Percentiles rank a stretch among this genome's conserved stretches.
These are phyloP conservation scores for Meredithiella fracta DNA, from an alignment of 2,329 filamentous ascomycete genomes.

Conservation along the genomic window DNA sequence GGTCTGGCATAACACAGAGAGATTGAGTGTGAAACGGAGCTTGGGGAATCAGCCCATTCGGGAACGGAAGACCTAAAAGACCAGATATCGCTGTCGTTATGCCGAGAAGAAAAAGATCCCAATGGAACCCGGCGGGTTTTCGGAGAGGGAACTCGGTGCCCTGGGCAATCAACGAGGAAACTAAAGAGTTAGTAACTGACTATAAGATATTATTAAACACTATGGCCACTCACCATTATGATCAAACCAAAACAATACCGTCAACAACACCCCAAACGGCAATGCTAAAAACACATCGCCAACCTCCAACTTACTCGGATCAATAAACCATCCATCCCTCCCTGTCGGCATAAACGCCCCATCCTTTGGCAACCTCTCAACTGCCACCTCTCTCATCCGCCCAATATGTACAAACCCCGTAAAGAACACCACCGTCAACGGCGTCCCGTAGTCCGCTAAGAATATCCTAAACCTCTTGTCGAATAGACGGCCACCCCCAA, in stretches of 20 bases:
- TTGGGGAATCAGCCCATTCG: slow-evolving; percentile 70
- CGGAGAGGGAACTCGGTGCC: slow-evolving; percentile 67
- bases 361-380: slow-evolving; percentile 59
- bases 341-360: slow-evolving; percentile 64
- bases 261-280: slow-evolving; percentile 72
- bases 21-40: slow-evolving; percentile 69
- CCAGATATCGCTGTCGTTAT: slow-evolving; percentile 61
- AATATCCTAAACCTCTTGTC: slow-evolving; percentile 62
- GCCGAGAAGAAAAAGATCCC: slow-evolving; percentile 69
- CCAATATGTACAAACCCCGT: slow-evolving; percentile 79
- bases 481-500: slow-evolving; percentile 58
- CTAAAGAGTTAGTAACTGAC: slow-evolving; percentile 24
- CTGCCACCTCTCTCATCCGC: slow-evolving; percentile 53
- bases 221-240: slow-evolving; percentile 49
- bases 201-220: neutral
- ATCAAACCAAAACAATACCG: slow-evolving; percentile 77
- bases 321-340: slow-evolving; percentile 58
- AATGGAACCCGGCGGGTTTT: slow-evolving; percentile 72
- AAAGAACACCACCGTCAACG: slow-evolving; percentile 70
- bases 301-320: slow-evolving; percentile 62
- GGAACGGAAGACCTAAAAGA: slow-evolving; percentile 61
- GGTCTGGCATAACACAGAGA: slow-evolving; percentile 47
- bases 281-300: slow-evolving; percentile 66
- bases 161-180: slow-evolving; percentile 68
- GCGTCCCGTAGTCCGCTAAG: slow-evolving; percentile 78